phyloP scores from a whole-genome alignment of 345 rosid genomes.

The Corchorus capsularis region DNA sequence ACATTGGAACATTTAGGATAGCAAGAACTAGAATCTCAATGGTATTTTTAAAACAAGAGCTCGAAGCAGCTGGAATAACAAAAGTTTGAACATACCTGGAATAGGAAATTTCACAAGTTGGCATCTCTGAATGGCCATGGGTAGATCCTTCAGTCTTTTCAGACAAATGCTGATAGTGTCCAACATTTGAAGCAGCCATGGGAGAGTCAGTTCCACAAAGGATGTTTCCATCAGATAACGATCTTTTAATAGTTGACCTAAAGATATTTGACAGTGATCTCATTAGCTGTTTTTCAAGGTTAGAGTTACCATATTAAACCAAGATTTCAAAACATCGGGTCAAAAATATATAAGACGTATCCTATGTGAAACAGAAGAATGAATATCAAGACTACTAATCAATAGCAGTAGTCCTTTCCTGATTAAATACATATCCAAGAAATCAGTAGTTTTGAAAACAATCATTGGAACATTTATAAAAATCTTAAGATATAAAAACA shows the following conservation, averaged over 20 bases:
- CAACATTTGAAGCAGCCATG: slow-evolving; percentile 30
- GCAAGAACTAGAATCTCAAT: background rate
- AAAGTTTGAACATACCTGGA: slow-evolving; percentile 50
- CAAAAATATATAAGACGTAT: background rate
- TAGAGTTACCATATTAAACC: slow-evolving; percentile 4
- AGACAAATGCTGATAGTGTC: slow-evolving; percentile 34
- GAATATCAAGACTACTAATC: background rate
- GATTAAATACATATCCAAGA: background rate
- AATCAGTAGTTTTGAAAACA: background rate
- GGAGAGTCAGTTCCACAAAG: slow-evolving; percentile 46
- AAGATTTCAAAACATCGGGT: background rate
- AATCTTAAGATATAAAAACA: background rate
- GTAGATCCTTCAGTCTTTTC: slow-evolving; percentile 37
- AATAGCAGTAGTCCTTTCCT: background rate
- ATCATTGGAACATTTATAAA: background rate
- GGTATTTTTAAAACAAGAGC: background rate
- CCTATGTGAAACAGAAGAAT: background rate
- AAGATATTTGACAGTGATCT: slow-evolving; percentile 11
- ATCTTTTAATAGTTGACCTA: slow-evolving; percentile 72
- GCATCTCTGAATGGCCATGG: slow-evolving; percentile 60
- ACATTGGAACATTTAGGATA: background rate
- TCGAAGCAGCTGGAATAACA: background rate
- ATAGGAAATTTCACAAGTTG: slow-evolving; percentile 48
- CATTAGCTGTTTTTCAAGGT: slow-evolving; percentile 12
- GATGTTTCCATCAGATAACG: slow-evolving; percentile 84